These are phyloP conservation scores for Coleophoma eucalyptorum DNA, from an alignment of 2,329 filamentous ascomycete species.

Conservation along the genomic window DNA sequence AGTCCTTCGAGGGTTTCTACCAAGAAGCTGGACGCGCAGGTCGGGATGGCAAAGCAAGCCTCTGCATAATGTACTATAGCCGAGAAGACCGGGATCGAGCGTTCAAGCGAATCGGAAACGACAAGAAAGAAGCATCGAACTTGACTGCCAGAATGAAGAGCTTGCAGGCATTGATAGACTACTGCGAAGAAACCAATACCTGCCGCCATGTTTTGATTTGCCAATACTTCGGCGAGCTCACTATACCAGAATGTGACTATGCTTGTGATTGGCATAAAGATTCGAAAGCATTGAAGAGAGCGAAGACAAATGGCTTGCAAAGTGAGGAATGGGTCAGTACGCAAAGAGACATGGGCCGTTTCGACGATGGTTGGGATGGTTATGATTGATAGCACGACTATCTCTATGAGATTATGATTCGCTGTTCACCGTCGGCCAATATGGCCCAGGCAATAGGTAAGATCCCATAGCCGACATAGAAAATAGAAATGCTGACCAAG, in stretches of 20 bases:
- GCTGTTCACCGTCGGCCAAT: no score
- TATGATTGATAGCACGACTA: slow-evolving; percentile 20
- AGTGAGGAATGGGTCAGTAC: slow-evolving; percentile 62
- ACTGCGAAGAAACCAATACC: slow-evolving; percentile 71
- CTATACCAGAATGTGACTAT: slow-evolving; percentile 60
- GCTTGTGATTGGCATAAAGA: slow-evolving; percentile 81
- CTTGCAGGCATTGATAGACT: slow-evolving; percentile 66
- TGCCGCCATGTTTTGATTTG: slow-evolving; percentile 77
- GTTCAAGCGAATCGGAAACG: slow-evolving; percentile 48
- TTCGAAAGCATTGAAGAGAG: slow-evolving; percentile 47
- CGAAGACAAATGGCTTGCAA: slow-evolving; percentile 52
- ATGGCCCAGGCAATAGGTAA: no score
- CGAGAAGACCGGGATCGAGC: slow-evolving; percentile 80
- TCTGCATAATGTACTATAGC: slow-evolving; percentile 89
- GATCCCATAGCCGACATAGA: no score
- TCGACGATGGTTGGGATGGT: slow-evolving; percentile 51
- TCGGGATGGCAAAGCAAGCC: slow-evolving; percentile 80
- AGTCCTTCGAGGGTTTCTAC: slow-evolving; percentile 94
- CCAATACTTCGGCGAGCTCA: slow-evolving; percentile 70
- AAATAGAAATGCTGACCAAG: no score
- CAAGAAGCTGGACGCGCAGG: slow-evolving; percentile 93
- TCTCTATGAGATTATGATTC: no score
- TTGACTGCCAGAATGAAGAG: slow-evolving; percentile 56
- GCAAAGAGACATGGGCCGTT: slow-evolving; percentile 54
- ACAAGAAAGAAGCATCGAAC: slow-evolving; percentile 35